Conservation (phyloP, 768 basidiomycete genomes). For the Paxillus rubicundulus region DNA sequence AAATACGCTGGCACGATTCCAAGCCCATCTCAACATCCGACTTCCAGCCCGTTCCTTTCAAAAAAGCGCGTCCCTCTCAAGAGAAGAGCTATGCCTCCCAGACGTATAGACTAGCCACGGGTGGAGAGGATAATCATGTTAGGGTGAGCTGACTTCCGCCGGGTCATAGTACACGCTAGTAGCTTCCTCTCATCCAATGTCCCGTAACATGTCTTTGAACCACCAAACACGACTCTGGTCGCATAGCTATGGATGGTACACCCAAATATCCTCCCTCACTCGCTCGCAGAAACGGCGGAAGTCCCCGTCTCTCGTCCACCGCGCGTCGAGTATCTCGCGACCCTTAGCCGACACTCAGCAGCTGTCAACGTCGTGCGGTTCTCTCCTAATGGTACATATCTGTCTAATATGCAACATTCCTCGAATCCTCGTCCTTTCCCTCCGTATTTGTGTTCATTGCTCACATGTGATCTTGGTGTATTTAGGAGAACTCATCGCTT, state of each 20-base stretch:
- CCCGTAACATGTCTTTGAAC: background rate
- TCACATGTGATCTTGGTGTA: conserved; percentile 1
- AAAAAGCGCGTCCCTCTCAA: conserved; percentile 70
- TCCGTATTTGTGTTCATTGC: background rate
- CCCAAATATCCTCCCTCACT: conserved; percentile 78
- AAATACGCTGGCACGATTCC: conserved; percentile 95
- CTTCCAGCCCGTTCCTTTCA: conserved; percentile 84
- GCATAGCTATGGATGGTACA: conserved; percentile 89
- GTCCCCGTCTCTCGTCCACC: conserved; percentile 54
- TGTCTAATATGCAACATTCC: background rate
- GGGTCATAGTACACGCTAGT: conserved; percentile 7
- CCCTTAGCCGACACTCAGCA: conserved; percentile 87
- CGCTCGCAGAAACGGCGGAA: conserved; percentile 41
- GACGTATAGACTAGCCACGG: conserved; percentile 90
- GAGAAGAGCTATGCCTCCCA: conserved; percentile 59
- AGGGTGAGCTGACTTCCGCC: conserved; percentile 58
- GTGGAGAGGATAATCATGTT: conserved; percentile 96
- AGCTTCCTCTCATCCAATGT: conserved; percentile 1
- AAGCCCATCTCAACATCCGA: conserved; percentile 96
- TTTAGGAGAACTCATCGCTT: conserved; percentile 86
- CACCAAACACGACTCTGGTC: conserved; percentile 7
- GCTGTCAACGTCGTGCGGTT: conserved; percentile 96
- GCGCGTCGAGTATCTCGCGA: conserved; percentile 95
- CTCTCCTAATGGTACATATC: conserved; percentile 80
- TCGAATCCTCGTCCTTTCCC: background rate